Evolutionary conservation across 75 land plant species (phyloP), one percentile per base, ranked within the genome.

Genomic region (Ceratopteris richardii): DNA sequence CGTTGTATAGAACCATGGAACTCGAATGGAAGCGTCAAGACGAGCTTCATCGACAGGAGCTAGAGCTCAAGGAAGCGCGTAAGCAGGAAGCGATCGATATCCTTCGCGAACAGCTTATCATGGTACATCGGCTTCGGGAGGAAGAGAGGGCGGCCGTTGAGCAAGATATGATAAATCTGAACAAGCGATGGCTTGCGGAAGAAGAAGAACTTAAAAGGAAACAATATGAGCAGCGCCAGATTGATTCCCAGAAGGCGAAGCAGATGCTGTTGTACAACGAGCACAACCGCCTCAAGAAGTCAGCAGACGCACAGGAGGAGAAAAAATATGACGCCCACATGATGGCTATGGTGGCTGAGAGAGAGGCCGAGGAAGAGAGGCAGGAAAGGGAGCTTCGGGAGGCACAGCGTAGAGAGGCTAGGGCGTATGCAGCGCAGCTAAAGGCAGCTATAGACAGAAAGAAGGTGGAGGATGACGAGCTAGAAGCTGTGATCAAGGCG

Each of bases 41-140:
- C 17, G 48, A 46, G 17, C 21, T 46, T 5, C 48, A 46, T 46
- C 48, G 14, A n/a, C 12, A 46, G 14, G 48, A 46, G 48, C 14
- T 46, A 17, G 48, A 46, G 14, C 21, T n/a, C 4, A 17, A 46
- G 48, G 4, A 46, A 29, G 63, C 64, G 25, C 42, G 26, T 37
- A 66, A 66, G 59, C 20, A 58, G 29, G 70, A 66, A 31, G 76
- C 76, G 19, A 66, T 73, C 41, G 70, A 73, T n/a, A 66, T 73
- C 20, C 41, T 73, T 21, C 21, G 68, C 20, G 65, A 66, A 59
- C 76, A 73, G 44, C 60, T 66, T 10, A 12, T 13, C 11, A n/a
- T 73, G 58, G 71, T 73, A 12, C 47, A 67, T 26, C 21, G 27
- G 47, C 65, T 73, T 17, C 42, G 59, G 5, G 54, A 62, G 6